Base-by-base conservation (phyloP, 148 eudicot species). In the Beta vulgaris region DNA sequence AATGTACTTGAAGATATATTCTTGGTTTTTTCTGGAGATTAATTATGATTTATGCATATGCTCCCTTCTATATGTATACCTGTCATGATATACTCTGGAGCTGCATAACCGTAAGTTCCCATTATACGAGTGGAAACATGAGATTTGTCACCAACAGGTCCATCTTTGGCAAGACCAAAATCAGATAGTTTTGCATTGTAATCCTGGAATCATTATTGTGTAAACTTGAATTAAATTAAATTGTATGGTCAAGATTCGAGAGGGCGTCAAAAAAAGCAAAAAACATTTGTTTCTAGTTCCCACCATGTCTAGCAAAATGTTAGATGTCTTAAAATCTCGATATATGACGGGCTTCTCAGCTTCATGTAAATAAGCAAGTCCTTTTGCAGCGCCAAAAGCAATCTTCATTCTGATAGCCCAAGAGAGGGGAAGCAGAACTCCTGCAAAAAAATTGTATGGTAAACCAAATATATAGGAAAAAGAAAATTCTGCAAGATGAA, bases 81-180 rank as follows among this genome's bases (percentile, higher is more conserved):
- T 77, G 98, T 93, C 98, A 93, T 89, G 72, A 93, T 93, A 63
- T 93, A 93, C 84, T 93, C 98, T 0, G 96, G 98, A 39, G 98
- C 98, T 46, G 96, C 96, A 73, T 91, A 93, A 0, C 98, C 98
- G 28, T 91, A 89, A 9, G 98, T 93, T 73, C 98, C 98, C 98
- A 93, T 93, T 72, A 93, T 91, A 57, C 96, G 98, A 55, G 98
- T 91, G 19, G 98, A 93, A 48, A 93, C 98, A 77, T 91, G 93
- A 53, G 98, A 91, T 73, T 91, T 89, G 78, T 93, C 98, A 6
- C 96, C 98, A 14, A 91, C 96, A 21, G 98, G 98, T 48, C 98
- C 98, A 75, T 91, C 93, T 74, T 91, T 93, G 14, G 98, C 98
- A 7, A 93, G 92, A 64, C 98, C 98, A 74, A 93, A 93, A 76